Percentiles rank a stretch among this genome's conserved stretches.
Conservation (phyloP, 2,329 filamentous ascomycete species). For the Passalora sequoiae region DNA sequence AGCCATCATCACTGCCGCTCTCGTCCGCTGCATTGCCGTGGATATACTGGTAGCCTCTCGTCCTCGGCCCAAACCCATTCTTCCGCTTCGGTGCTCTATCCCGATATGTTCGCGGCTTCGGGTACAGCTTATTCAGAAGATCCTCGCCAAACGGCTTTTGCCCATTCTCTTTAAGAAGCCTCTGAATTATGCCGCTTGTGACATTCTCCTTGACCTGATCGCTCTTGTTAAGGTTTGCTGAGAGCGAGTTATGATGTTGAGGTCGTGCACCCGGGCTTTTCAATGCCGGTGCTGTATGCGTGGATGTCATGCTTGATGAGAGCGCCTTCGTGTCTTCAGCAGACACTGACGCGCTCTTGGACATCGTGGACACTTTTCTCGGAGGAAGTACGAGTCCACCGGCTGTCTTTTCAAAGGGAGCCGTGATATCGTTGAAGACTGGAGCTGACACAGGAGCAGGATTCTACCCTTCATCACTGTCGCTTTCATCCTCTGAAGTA, state of each 20-base stretch:
- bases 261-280: background rate
- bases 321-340: too few relatives aligned
- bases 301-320: too few relatives aligned
- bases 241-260: background rate
- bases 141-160: background rate
- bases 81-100: constrained; percentile 1
- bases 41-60: constrained; percentile 1
- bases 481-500: constrained; percentile 7
- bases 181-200: background rate
- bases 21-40: constrained; percentile 2
- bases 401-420: too few relatives aligned
- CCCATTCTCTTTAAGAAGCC: too few relatives aligned
- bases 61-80: background rate
- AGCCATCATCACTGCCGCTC: background rate
- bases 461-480: constrained; percentile 11
- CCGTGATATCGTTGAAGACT: background rate
- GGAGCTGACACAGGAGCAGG: background rate
- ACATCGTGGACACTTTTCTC: too few relatives aligned
- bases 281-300: too few relatives aligned
- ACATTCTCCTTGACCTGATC: background rate
- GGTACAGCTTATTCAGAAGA: background rate
- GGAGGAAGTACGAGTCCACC: too few relatives aligned
- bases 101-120: background rate
- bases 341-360: too few relatives aligned
- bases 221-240: background rate